Conservation (phyloP, 73 alveolate genomes). For the Uronychia binucleata region DNA sequence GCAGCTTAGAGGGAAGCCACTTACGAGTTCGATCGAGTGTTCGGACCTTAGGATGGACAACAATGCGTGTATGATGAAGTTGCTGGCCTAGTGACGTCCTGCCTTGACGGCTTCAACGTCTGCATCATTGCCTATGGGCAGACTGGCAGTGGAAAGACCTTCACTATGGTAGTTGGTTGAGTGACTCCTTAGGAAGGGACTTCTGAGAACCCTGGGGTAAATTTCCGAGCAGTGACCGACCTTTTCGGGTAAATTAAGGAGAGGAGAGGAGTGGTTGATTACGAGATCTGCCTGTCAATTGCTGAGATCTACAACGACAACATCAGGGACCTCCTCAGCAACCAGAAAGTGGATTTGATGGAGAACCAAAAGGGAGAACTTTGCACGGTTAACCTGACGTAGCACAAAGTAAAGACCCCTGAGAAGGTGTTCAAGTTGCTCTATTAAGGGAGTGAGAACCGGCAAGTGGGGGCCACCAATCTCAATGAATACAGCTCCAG, state of each 20-base stretch:
- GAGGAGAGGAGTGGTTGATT: constrained; percentile 48
- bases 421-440: constrained; percentile 38
- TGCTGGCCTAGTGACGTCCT: constrained; percentile 66
- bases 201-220: constrained; percentile 69
- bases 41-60: constrained; percentile 59
- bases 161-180: constrained; percentile 65
- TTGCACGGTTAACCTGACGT: neutral
- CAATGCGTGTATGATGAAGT: constrained; percentile 80
- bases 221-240: constrained; percentile 65
- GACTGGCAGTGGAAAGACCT: constrained; percentile 94
- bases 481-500: constrained; percentile 90
- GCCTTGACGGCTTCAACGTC: constrained; percentile 87
- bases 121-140: constrained; percentile 91
- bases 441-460: constrained; percentile 67
- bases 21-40: constrained; percentile 80
- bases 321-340: constrained; percentile 72
- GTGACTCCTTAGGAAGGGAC: constrained; percentile 41
- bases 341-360: constrained; percentile 24
- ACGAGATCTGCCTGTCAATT: constrained; percentile 35
- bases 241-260: constrained; percentile 58
- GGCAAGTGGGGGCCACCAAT: constrained; percentile 87
- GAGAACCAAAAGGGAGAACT: constrained; percentile 44
- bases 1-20: constrained; percentile 38
- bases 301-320: constrained; percentile 76
- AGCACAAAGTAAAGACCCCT: constrained; percentile 20